A percentile compares a stretch with the other conserved stretches of the same genome.
phyloP scores from a whole-genome alignment of 2,329 filamentous ascomycete species.

The Metarhizium guizhouense region DNA sequence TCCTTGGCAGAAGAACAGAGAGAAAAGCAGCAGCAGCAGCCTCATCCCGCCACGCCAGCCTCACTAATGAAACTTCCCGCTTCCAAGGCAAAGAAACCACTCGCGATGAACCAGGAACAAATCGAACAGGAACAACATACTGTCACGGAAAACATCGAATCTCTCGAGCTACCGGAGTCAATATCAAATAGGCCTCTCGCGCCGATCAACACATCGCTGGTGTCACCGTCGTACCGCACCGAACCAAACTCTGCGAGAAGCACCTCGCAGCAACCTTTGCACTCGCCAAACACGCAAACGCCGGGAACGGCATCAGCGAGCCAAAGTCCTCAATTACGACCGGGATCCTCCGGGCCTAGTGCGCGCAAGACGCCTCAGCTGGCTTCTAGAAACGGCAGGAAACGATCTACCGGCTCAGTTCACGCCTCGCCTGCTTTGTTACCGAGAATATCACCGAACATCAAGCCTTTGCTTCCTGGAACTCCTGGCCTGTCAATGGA shows the following conservation, averaged over 20 bases:
- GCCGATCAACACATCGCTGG: constrained; percentile 34
- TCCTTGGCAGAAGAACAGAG: constrained; percentile 5
- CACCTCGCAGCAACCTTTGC: constrained; percentile 37
- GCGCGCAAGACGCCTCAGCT: constrained; percentile 46
- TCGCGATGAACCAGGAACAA: constrained; percentile 15
- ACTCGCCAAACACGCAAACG: constrained; percentile 39
- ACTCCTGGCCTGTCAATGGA: constrained; percentile 42
- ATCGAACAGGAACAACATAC: constrained; percentile 31
- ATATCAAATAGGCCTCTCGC: constrained; percentile 24
- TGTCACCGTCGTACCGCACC: constrained; percentile 23
- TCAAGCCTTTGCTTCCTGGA: constrained; percentile 78
- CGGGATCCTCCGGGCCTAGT: constrained; percentile 38
- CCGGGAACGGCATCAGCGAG: constrained; percentile 42
- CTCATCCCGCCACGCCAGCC: constrained; percentile 71
- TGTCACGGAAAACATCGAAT: constrained; percentile 46
- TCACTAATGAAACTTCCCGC: constrained; percentile 72
- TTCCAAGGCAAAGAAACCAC: constrained; percentile 40
- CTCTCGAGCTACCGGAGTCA: constrained; percentile 65
- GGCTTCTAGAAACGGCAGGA: constrained; percentile 52
- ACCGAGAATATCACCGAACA: constrained; percentile 86
- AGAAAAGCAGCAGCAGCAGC: constrained; percentile 19
- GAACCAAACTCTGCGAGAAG: constrained; percentile 39
- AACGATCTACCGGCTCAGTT: constrained; percentile 63
- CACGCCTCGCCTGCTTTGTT: constrained; percentile 80
- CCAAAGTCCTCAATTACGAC: constrained; percentile 54